Conservation (phyloP, 2,329 filamentous ascomycete species). For the Aschersonia sp. region DNA sequence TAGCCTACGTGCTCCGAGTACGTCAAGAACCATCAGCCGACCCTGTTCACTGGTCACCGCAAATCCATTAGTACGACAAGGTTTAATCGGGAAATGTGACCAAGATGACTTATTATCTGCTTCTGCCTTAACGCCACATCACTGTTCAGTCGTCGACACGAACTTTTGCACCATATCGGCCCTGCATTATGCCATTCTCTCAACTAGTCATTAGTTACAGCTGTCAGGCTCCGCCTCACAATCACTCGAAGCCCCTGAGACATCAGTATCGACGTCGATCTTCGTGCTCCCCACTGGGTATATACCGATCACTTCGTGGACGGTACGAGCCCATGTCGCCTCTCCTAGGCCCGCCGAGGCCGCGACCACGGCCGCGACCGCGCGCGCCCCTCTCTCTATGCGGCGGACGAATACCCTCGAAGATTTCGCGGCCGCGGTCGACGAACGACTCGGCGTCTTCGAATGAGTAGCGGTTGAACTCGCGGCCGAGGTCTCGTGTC, state of each 20-base stretch:
- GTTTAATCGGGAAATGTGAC: no score
- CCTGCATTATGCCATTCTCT: not conserved
- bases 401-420: conserved; percentile 47
- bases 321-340: conserved; percentile 6
- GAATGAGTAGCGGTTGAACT: conserved; percentile 59
- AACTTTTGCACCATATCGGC: no score
- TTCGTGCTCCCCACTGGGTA: conserved; percentile 8
- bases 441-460: conserved; percentile 53
- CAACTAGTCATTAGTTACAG: not conserved
- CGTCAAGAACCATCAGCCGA: no score
- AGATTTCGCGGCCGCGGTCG: conserved; percentile 58
- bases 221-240: not conserved
- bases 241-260: not conserved
- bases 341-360: conserved; percentile 8
- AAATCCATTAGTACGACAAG: no score
- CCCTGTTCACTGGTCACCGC: no score
- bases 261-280: conserved; percentile 2
- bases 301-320: conserved; percentile 8
- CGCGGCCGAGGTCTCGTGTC: conserved; percentile 26
- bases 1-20: no score
- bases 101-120: no score
- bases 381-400: conserved; percentile 29
- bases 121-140: no score
- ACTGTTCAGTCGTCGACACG: no score
- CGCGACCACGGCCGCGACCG: conserved; percentile 12